Evolutionary conservation across 1,284 basidiomycete species (phyloP), one percentile per base, ranked within the genome.

Genomic region (Gymnopus androsaceus): DNA sequence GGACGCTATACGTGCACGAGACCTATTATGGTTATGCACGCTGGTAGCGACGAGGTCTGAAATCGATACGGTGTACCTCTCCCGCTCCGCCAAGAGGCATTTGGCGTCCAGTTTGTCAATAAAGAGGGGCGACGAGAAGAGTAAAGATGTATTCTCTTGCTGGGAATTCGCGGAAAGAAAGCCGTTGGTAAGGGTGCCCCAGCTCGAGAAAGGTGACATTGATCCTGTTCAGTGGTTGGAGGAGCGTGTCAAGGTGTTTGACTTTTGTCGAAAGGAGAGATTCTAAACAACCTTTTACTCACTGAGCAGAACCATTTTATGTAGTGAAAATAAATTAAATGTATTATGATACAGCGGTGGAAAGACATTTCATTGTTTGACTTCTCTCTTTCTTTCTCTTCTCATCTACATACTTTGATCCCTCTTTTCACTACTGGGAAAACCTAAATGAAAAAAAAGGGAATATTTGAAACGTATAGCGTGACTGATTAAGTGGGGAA

Each of bases 241-340:
- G 19, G 19, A 53, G 14, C 19, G 19, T n/a, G 51, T 53, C 8
- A 17, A 53, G 14, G 51, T 53, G 30, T n/a, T 12, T 3, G 51
- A 50, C 1, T 33, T 25, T 33, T 17, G 19, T 33, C 15, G 15
- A 48, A 48, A 37, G 30, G 33, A 48, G 8, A 6, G 30, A 38
- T 25, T 27, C 11, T 38, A 36, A 27, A n/a, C 23, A 17, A 30
- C 9, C 17, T 40, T 42, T 45, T 30, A 14, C 19, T 7, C 30
- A 45, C 30, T 28, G 46, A 23, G 15, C 11, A 45, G 4, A 27
- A 8, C 4, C 14, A 5, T 21, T 14, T 25, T 8, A 19, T 21
- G n/a, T 42, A n/a, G 45, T 14, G 48, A 42, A 52, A 52, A 53
- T 44, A 53, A 53, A 44, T 53, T 50, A 44, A 52, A 44, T 53